A percentile compares a stretch with the other conserved stretches of the same genome.
Evolutionary conservation across 306 rosid genomes (phyloP).

Genomic region (Cicer cuneatum): DNA sequence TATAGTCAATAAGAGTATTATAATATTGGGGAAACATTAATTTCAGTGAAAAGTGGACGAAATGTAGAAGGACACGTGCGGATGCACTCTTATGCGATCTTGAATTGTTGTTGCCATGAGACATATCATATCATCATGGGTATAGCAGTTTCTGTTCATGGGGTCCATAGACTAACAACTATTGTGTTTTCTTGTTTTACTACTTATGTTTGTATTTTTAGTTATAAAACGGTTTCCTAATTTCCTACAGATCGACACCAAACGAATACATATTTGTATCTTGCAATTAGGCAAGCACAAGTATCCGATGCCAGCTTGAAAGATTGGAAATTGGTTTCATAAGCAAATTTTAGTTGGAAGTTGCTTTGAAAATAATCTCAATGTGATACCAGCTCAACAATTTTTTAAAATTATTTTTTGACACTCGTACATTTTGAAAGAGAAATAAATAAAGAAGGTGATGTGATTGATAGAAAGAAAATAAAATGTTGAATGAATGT

Average conservation of each 20-base stretch:
- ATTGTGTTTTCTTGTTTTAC: constrained; percentile 1
- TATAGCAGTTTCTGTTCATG: constrained; percentile 62
- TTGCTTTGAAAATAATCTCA: not conserved
- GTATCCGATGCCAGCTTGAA: not conserved
- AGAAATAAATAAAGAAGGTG: too few species aligned
- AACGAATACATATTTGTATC: too few species aligned
- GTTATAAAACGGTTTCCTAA: not conserved
- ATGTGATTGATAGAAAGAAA: too few species aligned
- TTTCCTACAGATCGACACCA: not conserved
- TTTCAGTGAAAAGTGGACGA: constrained; percentile 57
- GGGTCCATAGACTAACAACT: constrained; percentile 50
- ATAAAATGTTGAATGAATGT: too few species aligned
- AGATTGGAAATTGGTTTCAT: not conserved
- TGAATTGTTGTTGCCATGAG: constrained; percentile 48
- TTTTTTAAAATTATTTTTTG: too few species aligned
- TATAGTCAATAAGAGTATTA: constrained; percentile 3
- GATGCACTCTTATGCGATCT: constrained; percentile 53
- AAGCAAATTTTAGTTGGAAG: not conserved
- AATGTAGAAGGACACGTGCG: constrained; percentile 53
- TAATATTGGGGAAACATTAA: constrained; percentile 50
- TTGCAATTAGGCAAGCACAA: not conserved
- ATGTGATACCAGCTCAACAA: not conserved
- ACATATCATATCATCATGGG: constrained; percentile 71
- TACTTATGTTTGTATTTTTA: not conserved
- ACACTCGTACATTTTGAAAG: too few species aligned